A percentile compares a stretch with the other conserved stretches of the same genome.
Conservation (phyloP, 345 rosid genomes). For the Murraya koenigii region DNA sequence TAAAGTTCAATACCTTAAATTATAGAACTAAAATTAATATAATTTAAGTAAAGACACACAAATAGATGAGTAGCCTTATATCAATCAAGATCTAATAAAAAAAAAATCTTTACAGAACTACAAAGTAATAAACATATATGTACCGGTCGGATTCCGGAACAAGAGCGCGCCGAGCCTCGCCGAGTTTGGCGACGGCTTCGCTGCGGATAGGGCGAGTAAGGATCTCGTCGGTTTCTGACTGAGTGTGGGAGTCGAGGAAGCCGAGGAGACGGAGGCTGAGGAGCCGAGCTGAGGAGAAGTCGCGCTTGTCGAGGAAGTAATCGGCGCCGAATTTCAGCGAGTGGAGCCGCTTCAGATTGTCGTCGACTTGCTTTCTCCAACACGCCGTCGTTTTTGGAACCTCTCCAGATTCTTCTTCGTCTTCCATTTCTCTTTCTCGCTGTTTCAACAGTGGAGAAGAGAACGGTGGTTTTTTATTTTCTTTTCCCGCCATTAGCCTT, state of each 20-base stretch:
- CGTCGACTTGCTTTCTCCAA: constrained; percentile 79
- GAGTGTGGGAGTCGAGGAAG: constrained; percentile 77
- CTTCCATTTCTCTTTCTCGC: constrained; percentile 32
- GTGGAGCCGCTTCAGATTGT: constrained; percentile 80
- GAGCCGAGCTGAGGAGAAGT: constrained; percentile 65
- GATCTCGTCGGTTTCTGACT: constrained; percentile 48
- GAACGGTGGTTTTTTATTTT: constrained; percentile 22
- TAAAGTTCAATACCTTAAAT: neutral
- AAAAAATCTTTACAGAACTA: neutral
- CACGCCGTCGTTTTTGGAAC: constrained; percentile 3
- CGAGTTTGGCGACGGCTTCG: constrained; percentile 62
- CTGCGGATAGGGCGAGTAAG: constrained; percentile 67
- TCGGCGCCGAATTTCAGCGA: constrained; percentile 84
- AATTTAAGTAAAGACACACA: neutral
- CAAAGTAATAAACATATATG: neutral
- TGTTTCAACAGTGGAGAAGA: constrained; percentile 31
- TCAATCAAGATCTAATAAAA: neutral
- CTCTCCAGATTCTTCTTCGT: constrained; percentile 22
- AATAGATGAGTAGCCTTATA: too few species aligned
- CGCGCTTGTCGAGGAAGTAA: constrained; percentile 58
- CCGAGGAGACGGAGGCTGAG: constrained; percentile 86
- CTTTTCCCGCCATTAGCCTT: constrained; percentile 52
- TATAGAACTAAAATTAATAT: neutral
- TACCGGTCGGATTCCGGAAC: constrained; percentile 78
- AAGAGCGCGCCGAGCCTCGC: constrained; percentile 57